phyloP scores from a whole-genome alignment of 176 grass and related monocot genomes.

The Puccinellia tenuiflora region DNA sequence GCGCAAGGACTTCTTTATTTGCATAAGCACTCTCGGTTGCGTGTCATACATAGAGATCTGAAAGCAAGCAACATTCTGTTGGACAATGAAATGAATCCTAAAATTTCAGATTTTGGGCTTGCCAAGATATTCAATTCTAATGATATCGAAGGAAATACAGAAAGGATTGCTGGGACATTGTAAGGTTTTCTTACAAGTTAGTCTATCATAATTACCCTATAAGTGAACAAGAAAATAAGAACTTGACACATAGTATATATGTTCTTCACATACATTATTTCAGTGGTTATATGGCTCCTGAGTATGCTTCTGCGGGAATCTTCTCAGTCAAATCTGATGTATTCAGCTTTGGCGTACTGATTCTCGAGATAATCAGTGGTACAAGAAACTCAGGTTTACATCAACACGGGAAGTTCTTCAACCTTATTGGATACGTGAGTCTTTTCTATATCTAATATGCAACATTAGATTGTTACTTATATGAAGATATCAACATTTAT shows the following conservation, averaged over 20 bases:
- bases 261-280: not conserved
- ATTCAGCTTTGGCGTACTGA: slow-evolving; percentile 24
- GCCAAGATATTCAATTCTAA: slow-evolving; percentile 13
- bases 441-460: not conserved
- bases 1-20: slow-evolving; percentile 12
- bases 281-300: slow-evolving; percentile 26
- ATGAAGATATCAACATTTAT: not conserved
- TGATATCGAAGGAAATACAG: not conserved
- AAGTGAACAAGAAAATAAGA: not conserved
- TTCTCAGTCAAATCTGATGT: slow-evolving; percentile 25
- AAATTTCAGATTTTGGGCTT: slow-evolving; percentile 25
- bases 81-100: slow-evolving; percentile 18
- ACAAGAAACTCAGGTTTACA: slow-evolving; percentile 9
- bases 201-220: not conserved
- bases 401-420: not conserved
- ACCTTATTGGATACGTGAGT: slow-evolving; percentile 25
- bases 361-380: slow-evolving; percentile 20
- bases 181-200: not conserved
- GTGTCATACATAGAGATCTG: slow-evolving; percentile 28
- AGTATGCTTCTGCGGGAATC: slow-evolving; percentile 4
- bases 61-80: slow-evolving; percentile 28
- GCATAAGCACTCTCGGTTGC: slow-evolving; percentile 6
- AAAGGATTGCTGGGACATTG: slow-evolving; percentile 3
- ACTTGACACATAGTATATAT: not conserved
- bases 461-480: not conserved